Base-by-base conservation (phyloP, 371 early-diverging fungal genomes). In the Mucor lusitanicus region DNA sequence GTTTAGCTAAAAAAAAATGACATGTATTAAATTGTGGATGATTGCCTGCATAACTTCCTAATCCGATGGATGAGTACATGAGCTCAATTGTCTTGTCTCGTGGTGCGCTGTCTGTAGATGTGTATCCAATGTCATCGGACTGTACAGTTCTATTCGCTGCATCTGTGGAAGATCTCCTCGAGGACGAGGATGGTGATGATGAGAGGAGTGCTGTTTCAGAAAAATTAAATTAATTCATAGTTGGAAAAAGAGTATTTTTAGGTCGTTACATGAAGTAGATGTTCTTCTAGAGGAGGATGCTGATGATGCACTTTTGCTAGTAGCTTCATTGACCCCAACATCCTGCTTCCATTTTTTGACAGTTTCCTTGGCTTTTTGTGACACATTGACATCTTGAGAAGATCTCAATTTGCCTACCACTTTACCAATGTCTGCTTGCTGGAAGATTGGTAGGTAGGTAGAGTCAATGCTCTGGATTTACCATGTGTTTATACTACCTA, bases 41-140 rank as follows among this genome's bases (percentile, higher is more conserved):
- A 28, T 59, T 82, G 92, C 92, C 89, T 61, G 84, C 84, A 72
- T 75, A 82, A 39, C 90, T 88, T 53, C 89, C 93, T 3, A 84
- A 73, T 2, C 87, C 93, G 53, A 98, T 76, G 0, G 95, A 91
- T 64, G 86, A 77, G 70, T 96, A 95, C 62, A 97, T 74, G 72
- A 98, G 77, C 61, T 94, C 95, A 61, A 91, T 85, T 53, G 91
- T 91, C 63, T 90, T 93, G 67, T 95, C 93, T 19, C 98, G 88
- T 28, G 86, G 80, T 23, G 75, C 77, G 61, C 88, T 91, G n/a
- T 91, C 91, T 7, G 91, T 85, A 0, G 86, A 68, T 53, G 70
- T 73, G 30, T 84, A 70, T n/a, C 70, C 76, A 17, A 92, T 71
- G 9, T 84, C 87, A 67, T 93, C 94, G 13, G 81, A 54, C 44